These are phyloP conservation scores for Colletotrichum viniferum DNA, from an alignment of 2,329 filamentous ascomycete species.

Conservation along the genomic window DNA sequence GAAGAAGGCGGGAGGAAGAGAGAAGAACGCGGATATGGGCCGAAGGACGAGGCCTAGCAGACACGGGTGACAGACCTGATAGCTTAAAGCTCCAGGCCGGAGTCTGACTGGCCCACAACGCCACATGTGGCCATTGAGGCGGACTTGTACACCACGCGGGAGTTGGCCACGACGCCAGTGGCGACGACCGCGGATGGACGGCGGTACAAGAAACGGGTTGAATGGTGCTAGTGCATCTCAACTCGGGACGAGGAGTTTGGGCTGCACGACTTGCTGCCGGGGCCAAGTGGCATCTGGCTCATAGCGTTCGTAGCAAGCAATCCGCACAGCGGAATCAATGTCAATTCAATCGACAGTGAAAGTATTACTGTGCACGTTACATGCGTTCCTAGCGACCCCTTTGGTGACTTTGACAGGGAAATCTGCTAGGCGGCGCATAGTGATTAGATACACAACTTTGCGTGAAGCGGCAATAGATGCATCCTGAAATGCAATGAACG, in stretches of 20 bases:
- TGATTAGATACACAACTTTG: neutral
- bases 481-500: neutral
- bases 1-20: neutral
- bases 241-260: neutral
- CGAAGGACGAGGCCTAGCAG: conserved; percentile 8
- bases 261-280: conserved; percentile 3
- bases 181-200: neutral
- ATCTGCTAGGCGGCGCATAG: neutral
- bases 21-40: conserved; percentile 9
- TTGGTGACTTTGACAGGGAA: neutral
- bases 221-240: conserved; percentile 21
- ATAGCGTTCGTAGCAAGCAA: conserved; percentile 5
- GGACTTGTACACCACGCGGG: neutral
- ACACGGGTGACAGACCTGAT: neutral
- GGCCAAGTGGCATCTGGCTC: conserved; percentile 17
- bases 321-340: neutral
- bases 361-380: neutral
- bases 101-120: conserved; percentile 4
- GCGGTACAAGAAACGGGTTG: conserved; percentile 5
- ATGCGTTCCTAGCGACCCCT: neutral
- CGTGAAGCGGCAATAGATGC: neutral
- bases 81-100: conserved; percentile 3
- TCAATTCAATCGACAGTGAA: conserved; percentile 11
- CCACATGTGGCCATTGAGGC: conserved; percentile 10
- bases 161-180: neutral